These are phyloP conservation scores for Moringa oleifera DNA, from an alignment of 345 rosid species.

Conservation along the genomic window DNA sequence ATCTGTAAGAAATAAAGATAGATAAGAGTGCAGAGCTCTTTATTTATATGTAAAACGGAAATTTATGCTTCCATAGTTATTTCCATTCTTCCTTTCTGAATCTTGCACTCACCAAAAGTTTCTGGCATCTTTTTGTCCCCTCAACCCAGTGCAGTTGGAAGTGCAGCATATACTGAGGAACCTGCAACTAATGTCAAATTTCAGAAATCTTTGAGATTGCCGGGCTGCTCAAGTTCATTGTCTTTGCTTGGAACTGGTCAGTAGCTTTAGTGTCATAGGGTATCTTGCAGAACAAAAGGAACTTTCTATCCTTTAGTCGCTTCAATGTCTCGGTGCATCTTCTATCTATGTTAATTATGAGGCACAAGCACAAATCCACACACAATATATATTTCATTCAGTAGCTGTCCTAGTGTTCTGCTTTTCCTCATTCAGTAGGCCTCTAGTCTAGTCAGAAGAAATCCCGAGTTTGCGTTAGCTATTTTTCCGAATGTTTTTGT, in stretches of 20 bases:
- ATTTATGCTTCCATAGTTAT: background rate
- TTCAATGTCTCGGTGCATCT: no score
- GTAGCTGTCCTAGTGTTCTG: no score
- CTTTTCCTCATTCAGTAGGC: no score
- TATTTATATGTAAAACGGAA: no score
- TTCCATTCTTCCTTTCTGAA: background rate
- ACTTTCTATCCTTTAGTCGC: no score
- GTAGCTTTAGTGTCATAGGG: slow-evolving; percentile 4
- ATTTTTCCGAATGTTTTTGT: background rate
- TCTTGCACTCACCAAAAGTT: background rate
- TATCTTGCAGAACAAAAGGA: no score
- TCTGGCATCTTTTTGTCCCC: background rate
- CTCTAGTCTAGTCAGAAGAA: no score
- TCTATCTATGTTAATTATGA: no score
- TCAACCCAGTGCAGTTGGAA: slow-evolving; percentile 43
- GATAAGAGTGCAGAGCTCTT: no score
- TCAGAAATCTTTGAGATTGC: slow-evolving; percentile 50
- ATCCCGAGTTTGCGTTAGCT: no score
- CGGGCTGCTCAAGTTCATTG: slow-evolving; percentile 54
- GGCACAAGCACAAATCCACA: no score
- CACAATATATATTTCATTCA: no score
- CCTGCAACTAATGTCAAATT: slow-evolving; percentile 62
- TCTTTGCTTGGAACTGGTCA: slow-evolving; percentile 79
- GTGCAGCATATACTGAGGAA: slow-evolving; percentile 55
- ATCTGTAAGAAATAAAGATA: background rate